These are phyloP conservation scores for Tricholoma terreum DNA, from an alignment of 768 basidiomycete genomes.

Conservation along the genomic window DNA sequence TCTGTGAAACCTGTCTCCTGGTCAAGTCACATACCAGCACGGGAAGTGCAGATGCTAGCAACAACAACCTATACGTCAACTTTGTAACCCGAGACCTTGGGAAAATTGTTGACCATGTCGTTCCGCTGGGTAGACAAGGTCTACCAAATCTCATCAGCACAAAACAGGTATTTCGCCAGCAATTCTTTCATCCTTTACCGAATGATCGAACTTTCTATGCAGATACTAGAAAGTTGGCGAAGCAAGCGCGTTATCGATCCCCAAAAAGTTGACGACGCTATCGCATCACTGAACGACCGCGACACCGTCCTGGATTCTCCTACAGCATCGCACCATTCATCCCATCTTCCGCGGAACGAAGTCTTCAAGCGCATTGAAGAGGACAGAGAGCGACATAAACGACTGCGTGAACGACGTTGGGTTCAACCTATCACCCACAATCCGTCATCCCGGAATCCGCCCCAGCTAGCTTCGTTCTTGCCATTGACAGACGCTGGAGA, in stretches of 20 bases:
- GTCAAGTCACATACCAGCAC: constrained; percentile 56
- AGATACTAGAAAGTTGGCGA: constrained; percentile 94
- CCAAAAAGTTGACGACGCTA: constrained; percentile 68
- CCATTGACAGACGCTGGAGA: constrained; percentile 51
- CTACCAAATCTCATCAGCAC: constrained; percentile 85
- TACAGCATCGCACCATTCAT: constrained; percentile 22
- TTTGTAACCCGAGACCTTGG: constrained; percentile 75
- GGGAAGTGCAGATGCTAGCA: constrained; percentile 31
- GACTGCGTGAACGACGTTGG: constrained; percentile 88
- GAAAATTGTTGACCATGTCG: constrained; percentile 80
- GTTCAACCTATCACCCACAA: constrained; percentile 72
- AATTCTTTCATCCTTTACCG: background rate
- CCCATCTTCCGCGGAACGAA: constrained; percentile 57
- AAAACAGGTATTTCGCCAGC: constrained; percentile 59
- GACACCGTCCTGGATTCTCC: constrained; percentile 16
- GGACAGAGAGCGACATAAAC: constrained; percentile 89
- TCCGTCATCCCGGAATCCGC: constrained; percentile 36
- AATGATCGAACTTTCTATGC: background rate
- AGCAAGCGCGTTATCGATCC: constrained; percentile 82
- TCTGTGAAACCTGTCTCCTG: constrained; percentile 76
- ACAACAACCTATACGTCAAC: constrained; percentile 65
- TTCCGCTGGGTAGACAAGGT: constrained; percentile 84
- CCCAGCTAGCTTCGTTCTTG: constrained; percentile 57
- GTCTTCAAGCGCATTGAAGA: constrained; percentile 87
- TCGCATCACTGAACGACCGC: constrained; percentile 54